phyloP scores from a whole-genome alignment of 2,329 filamentous ascomycete species.

The Fusarium udum region DNA sequence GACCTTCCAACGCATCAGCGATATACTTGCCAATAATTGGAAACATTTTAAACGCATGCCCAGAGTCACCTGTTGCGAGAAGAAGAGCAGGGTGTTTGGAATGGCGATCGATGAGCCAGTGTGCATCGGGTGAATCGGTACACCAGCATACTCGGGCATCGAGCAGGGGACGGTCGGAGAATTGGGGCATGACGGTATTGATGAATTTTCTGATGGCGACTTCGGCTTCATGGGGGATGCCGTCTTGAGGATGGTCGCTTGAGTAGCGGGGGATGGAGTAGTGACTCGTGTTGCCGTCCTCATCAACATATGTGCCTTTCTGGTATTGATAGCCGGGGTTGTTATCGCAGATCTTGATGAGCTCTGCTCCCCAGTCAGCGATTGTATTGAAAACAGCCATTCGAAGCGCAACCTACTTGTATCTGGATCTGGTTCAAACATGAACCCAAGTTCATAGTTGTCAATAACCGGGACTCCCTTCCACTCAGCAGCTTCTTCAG shows the following conservation, averaged over 20 bases:
- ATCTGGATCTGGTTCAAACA: constrained; percentile 8
- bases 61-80: constrained; percentile 2
- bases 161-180: background rate
- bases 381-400: accelerated
- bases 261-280: constrained; percentile 11
- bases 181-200: constrained; percentile 1
- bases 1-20: background rate
- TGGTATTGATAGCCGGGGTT: constrained; percentile 2
- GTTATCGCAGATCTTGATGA: constrained; percentile 10
- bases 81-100: background rate
- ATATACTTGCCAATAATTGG: background rate
- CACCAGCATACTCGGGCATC: constrained; percentile 4
- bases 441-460: constrained; percentile 12
- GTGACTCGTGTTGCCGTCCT: background rate
- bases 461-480: background rate
- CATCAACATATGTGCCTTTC: background rate
- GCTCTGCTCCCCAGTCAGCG: background rate
- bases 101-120: constrained; percentile 8
- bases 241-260: background rate
- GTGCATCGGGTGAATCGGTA: background rate
- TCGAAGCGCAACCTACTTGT: background rate
- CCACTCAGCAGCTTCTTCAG: background rate
- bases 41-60: constrained; percentile 12
- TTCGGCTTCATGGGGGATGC: background rate
- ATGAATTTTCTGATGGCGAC: background rate